These are phyloP conservation scores for Nematocida homosporus DNA, from an alignment of 371 early-diverging fungal genomes.

Conservation along the genomic window DNA sequence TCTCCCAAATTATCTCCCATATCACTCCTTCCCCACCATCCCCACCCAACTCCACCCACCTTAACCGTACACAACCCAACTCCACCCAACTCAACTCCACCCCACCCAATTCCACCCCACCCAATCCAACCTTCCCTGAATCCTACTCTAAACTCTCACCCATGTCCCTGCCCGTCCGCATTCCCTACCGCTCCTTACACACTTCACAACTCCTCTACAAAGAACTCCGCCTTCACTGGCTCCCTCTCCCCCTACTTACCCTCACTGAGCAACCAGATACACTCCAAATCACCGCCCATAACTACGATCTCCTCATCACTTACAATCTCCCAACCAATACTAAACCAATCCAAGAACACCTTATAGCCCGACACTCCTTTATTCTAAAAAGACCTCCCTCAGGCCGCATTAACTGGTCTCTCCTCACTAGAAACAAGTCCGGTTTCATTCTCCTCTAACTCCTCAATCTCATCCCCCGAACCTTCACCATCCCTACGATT, in stretches of 20 bases:
- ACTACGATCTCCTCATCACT: too few relatives aligned
- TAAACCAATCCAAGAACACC: too few relatives aligned
- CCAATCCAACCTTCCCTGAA: too few relatives aligned
- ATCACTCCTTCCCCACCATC: not conserved
- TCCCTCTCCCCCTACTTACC: not conserved
- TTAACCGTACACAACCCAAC: too few relatives aligned
- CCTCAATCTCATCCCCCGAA: not conserved
- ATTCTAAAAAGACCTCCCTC: not conserved
- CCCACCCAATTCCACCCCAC: too few relatives aligned
- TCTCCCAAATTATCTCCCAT: not conserved
- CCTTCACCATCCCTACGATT: too few relatives aligned
- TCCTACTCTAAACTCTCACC: too few relatives aligned
- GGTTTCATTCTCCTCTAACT: constrained; percentile 25
- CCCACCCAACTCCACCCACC: constrained; percentile 1
- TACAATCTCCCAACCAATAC: too few relatives aligned
- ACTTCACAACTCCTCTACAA: constrained; percentile 6
- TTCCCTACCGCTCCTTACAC: constrained; percentile 2
- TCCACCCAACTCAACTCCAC: too few relatives aligned
- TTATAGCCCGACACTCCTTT: not conserved
- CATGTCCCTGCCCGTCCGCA: too few relatives aligned
- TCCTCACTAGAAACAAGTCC: constrained; percentile 18
- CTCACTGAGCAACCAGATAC: too few relatives aligned
- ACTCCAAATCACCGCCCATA: too few relatives aligned
- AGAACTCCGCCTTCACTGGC: constrained; percentile 24
- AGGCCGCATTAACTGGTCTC: constrained; percentile 16